A percentile compares a stretch with the other conserved stretches of the same genome.
Evolutionary conservation across 2,329 filamentous ascomycete species (phyloP).

Genomic region (Tolypocladium endophyticum): DNA sequence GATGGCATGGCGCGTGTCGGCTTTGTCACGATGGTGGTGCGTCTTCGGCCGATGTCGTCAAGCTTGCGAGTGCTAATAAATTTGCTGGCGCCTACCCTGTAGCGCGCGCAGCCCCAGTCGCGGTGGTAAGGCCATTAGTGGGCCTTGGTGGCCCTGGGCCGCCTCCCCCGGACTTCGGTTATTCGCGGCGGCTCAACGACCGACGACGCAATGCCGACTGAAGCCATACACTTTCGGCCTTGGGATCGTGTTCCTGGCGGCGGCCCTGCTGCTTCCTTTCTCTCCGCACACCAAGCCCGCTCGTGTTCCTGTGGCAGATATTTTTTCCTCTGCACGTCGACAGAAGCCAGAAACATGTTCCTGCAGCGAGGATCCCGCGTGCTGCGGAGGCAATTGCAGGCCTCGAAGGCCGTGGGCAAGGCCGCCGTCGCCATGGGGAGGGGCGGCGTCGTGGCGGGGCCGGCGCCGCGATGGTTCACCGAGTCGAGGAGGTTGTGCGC

Average conservation of each 20-base stretch:
- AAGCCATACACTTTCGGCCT: conserved; percentile 14
- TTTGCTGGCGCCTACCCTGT: not conserved
- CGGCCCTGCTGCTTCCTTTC: not conserved
- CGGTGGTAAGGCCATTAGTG: not conserved
- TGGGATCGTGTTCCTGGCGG: not conserved
- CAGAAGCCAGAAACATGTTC: conserved; percentile 33
- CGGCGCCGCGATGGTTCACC: conserved; percentile 36
- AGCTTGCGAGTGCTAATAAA: not conserved
- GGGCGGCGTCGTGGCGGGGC: conserved; percentile 14
- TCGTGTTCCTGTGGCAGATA: not conserved
- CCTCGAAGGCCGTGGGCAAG: conserved; percentile 28
- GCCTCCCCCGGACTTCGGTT: conserved; percentile 14
- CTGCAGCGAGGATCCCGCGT: conserved; percentile 39
- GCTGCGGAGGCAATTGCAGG: conserved; percentile 39
- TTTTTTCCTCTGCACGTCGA: not conserved
- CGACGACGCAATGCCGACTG: conserved; percentile 23
- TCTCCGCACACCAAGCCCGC: not conserved
- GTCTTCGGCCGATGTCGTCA: not conserved
- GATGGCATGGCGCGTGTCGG: conserved; percentile 16
- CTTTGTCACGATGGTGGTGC: not conserved
- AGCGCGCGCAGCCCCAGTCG: not conserved
- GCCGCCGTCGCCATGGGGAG: conserved; percentile 20
- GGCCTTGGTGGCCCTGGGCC: not conserved
- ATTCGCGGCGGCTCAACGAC: conserved; percentile 21
- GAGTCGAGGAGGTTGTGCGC: conserved; percentile 37